These are phyloP conservation scores for Apostasia shenzhenica DNA, from an alignment of 106 monocot species.

Conservation along the genomic window DNA sequence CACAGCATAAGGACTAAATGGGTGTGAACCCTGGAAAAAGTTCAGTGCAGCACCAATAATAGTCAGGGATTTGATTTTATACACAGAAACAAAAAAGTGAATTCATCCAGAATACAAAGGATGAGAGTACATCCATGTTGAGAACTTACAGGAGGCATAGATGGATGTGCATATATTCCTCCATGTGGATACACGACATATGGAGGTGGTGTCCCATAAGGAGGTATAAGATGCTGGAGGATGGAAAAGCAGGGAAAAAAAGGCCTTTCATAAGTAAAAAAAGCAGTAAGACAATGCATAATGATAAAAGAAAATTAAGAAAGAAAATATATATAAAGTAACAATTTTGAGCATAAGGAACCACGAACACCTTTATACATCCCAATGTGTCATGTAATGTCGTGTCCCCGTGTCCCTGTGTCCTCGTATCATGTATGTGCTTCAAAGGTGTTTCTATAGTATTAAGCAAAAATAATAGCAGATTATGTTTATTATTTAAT, in stretches of 20 bases:
- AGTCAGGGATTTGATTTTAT: slow-evolving; percentile 1
- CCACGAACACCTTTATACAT: too few relatives aligned
- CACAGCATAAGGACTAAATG: slow-evolving; percentile 76
- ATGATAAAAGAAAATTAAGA: background rate
- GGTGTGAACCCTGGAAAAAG: slow-evolving; percentile 58
- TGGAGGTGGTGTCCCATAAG: slow-evolving; percentile 87
- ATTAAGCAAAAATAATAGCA: too few relatives aligned
- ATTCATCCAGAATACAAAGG: background rate
- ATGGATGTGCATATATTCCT: slow-evolving; percentile 84
- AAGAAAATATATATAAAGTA: background rate
- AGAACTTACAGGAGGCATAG: slow-evolving; percentile 68
- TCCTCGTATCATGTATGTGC: too few relatives aligned
- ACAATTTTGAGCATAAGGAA: background rate
- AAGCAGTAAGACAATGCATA: background rate
- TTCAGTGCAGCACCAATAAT: background rate
- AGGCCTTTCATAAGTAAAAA: background rate
- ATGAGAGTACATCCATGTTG: background rate
- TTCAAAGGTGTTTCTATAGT: too few relatives aligned
- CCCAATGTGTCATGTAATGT: background rate
- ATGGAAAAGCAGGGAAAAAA: background rate
- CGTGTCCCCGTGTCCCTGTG: background rate
- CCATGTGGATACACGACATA: slow-evolving; percentile 96
- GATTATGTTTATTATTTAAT: too few relatives aligned
- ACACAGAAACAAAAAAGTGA: background rate
- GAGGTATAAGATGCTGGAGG: slow-evolving; percentile 66